Base-by-base conservation (phyloP, 2,329 filamentous ascomycete species). In the Neoarthrinium moseri region DNA sequence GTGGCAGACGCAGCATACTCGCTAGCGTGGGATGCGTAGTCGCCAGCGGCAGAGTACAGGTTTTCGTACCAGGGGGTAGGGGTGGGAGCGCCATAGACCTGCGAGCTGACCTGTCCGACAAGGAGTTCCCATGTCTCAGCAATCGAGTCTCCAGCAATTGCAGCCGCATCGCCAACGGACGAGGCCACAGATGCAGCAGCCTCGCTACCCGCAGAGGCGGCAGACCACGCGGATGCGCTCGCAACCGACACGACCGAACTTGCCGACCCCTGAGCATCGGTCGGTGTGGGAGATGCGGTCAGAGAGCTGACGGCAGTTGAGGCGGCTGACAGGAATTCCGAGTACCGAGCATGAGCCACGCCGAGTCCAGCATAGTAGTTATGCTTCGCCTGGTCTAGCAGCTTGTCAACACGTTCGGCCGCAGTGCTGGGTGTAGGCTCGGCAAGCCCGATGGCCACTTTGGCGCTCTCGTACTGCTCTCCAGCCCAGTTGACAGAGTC, bases 341-440 rank as follows among this genome's bases (percentile, higher is more conserved):
- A 83, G 63, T 94, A 94, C 29, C 85, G 81, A 34, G 84, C 88
- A 57, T 95, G 86, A 1, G 90, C 89, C 35, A 89, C 65, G 22
- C 89, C 89, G 20, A 94, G 66, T 10, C 85, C 88, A 52, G 89
- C 86, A 56, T 90, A 91, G 65, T 92, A 92, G 59, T 82, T 78
- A 54, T 77, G 68, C 54, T 75, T 78, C 36, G 79, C 86, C 70
- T 75, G 84, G 61, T 73, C 81, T 61, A 70, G 80, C 68, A 74
- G 78, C 72, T 68, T 84, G 65, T 70, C 84, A 49, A 64, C 77
- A 64, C 60, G 67, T 47, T 68, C 67, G 11, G 68, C 57, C 0
- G 74, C 58, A 4, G 56, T 81, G 52, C 67, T 81, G 52, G 62
- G 74, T 1, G 84, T 83, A 2, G 84, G 78, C 32, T 84, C 78